Evolutionary conservation across 2,329 filamentous ascomycete genomes (phyloP), one percentile per base, ranked within the genome.

Genomic region (Cordyceps militaris): DNA sequence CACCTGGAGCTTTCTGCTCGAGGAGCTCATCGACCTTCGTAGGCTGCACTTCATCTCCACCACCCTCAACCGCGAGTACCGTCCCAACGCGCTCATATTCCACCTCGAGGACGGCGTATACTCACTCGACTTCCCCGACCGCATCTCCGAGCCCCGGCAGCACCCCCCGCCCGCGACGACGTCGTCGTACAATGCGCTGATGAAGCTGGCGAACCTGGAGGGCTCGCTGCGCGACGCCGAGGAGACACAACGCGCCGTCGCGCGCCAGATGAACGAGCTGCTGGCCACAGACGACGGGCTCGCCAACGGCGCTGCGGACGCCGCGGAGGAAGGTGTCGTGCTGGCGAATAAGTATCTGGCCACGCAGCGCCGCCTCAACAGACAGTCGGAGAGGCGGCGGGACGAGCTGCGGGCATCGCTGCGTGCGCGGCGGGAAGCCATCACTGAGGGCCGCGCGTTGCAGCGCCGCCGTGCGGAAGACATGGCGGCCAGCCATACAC

Each of bases 141-240:
- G 72, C 58, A 69, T 72, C 16, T 68, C 75, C n/a, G 74, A 78
- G 3, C 83, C 23, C 34, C 49, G 23, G 21, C 49, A 81, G 61
- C 74, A 81, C 24, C 77, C 79, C 6, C 71, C 78, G 1, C 64
- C 75, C 2, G 69, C 81, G 0, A 74, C 81, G 0, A 91, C 88
- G 0, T 91, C 91, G 0, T 91, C 91, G 0, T 97, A 96, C 70
- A 91, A 91, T 66, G 84, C 89, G 2, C 77, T 97, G 21, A 93
- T 97, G 86, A 87, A 89, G 60, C 78, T 97, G 11, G 87, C 89
- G 6, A 96, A 92, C 59, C 79, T 97, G 16, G 91, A 96, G 61
- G 89, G 88, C 68, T 96, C 91, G 56, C 89, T 97, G 24, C 91
- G 95, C 68, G 93, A 97, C 70, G 91, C 91, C 1, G 74, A 96